Base-by-base conservation (phyloP, 371 early-diverging fungal genomes). In the Mortierella polycephala region DNA sequence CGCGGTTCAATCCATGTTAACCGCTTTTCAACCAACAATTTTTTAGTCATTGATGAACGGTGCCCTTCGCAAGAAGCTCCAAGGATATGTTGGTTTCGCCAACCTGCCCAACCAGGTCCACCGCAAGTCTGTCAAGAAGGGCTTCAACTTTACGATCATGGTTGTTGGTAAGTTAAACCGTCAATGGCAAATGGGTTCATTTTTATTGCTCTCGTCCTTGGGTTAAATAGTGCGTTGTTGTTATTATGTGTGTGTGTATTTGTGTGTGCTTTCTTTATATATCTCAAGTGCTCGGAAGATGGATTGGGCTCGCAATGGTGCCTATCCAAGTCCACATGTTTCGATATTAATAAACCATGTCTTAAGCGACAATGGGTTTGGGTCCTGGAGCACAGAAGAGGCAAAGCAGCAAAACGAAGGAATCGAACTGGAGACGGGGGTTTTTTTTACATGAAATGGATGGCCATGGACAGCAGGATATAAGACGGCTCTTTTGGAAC, bases 41-140 rank as follows among this genome's bases (percentile, higher is more conserved):
- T 40, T 18, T 20, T 57, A 71, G 71, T 21, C 77, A 37, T 30
- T 66, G 50, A 58, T 70, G 37, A 84, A 59, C 54, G 83, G 83
- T 54, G 83, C 88, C 18, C 82, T 89, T n/a, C 87, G 88, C 68
- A 93, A 92, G 85, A 90, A 95, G 85, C 89, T 97, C 62, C 90
- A 92, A 67, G 96, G 96, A n/a, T 95, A 95, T 82, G 99, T 99
- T 62, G 99, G 99, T 58, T 98, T 99, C 83, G 92, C 96, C 81
- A 96, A 96, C 83, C 90, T 98, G 64, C 99, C 99, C 57, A 97
- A 98, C 86, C 99, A 99, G 88, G 95, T 98, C 40, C 98, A 99
- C 84, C 93, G 97, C 80, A 97, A 96, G 84, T 94, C 95, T 11
- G 94, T 99, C 61, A 98, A 98, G 86, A 95, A 96, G 76, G 99